Base-by-base conservation (phyloP, 345 rosid genomes). In the Aegle marmelos region DNA sequence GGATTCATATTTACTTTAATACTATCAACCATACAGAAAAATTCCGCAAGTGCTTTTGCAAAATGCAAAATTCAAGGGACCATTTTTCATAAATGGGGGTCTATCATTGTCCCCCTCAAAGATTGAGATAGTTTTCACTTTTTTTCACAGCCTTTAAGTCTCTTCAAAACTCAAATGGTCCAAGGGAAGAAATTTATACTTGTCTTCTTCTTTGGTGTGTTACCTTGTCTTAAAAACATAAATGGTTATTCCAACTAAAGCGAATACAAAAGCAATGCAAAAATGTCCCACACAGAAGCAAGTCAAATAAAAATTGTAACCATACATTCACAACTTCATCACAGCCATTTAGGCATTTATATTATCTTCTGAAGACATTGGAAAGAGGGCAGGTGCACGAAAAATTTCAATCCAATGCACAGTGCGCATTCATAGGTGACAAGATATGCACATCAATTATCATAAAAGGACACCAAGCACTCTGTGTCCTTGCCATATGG, bases 41-140 rank as follows among this genome's bases (percentile, higher is more conserved):
- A 60, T 16, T 34, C 33, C 36, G 24, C 66, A 2, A 4, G 66
- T 60, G 54, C 57, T 69, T 17, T 53, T 53, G 57, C 57, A 53
- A 16, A 53, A 53, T 17, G 72, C 71, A 63, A 70, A 79, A 74
- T 48, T 68, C 25, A 39, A 76, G 79, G 88, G 84, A 45, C 83
- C 83, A 70, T 76, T 76, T 65, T 58, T 79, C 76, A 69, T 75
- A 72, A 82, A 79, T 81, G 79, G 79, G 48, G 37, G 82, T 82
- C 87, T 65, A 68, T 81, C 86, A 78, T 14, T 83, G 87, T 82
- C 81, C 75, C 79, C 78, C 72, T 17, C 68, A 13, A n/a, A 33
- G 85, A 83, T 71, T 30, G 60, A 67, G 76, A 86, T 79, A 21
- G 73, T 72, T 82, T 79, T 82, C n/a, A 73, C 87, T 69, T 79